These are phyloP conservation scores for Wallacemonas sp. DNA, from an alignment of 208 protist species.

Conservation along the genomic window DNA sequence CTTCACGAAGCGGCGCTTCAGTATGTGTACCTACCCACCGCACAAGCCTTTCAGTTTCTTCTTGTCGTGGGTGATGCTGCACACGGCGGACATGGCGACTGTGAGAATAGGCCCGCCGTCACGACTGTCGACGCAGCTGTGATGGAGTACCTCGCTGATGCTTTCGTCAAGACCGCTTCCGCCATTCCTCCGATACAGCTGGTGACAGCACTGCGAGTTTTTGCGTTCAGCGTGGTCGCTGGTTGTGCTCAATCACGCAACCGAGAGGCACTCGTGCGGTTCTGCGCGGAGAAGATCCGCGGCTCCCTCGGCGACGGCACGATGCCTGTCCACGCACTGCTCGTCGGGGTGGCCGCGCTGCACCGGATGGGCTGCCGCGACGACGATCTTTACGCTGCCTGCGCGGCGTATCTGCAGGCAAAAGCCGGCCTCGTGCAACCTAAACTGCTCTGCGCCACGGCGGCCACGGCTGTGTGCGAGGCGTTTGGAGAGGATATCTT, in stretches of 20 bases:
- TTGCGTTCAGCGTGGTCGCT: background rate
- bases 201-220: conserved; percentile 72
- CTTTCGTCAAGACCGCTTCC: conserved; percentile 68
- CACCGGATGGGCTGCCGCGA: conserved; percentile 51
- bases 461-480: conserved; percentile 35
- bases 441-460: conserved; percentile 31
- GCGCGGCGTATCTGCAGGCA: conserved; percentile 44
- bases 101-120: no score
- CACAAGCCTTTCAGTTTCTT: conserved; percentile 79
- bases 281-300: conserved; percentile 54
- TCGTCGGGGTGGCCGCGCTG: conserved; percentile 42
- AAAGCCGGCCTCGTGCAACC: conserved; percentile 23
- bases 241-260: background rate
- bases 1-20: conserved; percentile 59
- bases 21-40: conserved; percentile 46
- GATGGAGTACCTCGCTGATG: conserved; percentile 52
- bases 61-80: conserved; percentile 57
- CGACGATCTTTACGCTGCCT: conserved; percentile 38
- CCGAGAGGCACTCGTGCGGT: conserved; percentile 34
- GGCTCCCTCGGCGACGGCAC: conserved; percentile 39
- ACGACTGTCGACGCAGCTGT: conserved; percentile 41
- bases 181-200: conserved; percentile 79
- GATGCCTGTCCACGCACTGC: conserved; percentile 41
- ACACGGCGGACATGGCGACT: conserved; percentile 6
- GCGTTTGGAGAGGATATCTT: conserved; percentile 59